Conservation (phyloP, 768 basidiomycete genomes). For the Guyanaporus albipodus region DNA sequence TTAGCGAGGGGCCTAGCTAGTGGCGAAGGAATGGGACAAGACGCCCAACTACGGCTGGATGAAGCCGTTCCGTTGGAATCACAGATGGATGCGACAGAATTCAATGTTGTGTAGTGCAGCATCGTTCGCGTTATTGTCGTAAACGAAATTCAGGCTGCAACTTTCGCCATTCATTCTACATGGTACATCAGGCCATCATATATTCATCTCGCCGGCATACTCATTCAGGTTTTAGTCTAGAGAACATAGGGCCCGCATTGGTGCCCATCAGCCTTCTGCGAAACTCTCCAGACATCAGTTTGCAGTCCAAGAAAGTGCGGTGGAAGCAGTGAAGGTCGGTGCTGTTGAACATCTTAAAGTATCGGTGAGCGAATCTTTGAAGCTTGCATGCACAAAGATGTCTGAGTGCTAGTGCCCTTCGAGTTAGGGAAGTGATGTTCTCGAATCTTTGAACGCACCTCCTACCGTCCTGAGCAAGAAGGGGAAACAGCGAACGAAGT, state of each 20-base stretch:
- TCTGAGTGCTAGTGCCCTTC: neutral
- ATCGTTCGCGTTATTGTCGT: too few species aligned
- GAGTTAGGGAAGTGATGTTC: conserved; percentile 43
- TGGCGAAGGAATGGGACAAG: conserved; percentile 3
- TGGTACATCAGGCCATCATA: conserved; percentile 18
- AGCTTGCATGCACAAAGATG: too few species aligned
- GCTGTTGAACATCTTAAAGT: conserved; percentile 25
- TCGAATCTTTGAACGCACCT: conserved; percentile 32
- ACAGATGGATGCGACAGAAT: conserved; percentile 1
- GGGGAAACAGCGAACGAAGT: conserved; percentile 61
- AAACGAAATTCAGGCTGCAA: too few species aligned
- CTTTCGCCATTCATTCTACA: too few species aligned
- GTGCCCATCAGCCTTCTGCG: conserved; percentile 50
- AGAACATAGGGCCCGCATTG: conserved; percentile 39
- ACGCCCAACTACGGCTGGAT: conserved; percentile 4
- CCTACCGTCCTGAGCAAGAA: conserved; percentile 51
- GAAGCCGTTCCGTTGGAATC: conserved; percentile 7
- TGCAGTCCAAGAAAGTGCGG: conserved; percentile 46
- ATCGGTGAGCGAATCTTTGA: conserved; percentile 36
- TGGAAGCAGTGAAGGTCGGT: conserved; percentile 47
- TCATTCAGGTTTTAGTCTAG: conserved; percentile 28
- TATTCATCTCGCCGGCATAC: neutral
- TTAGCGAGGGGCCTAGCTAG: neutral
- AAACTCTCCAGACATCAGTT: conserved; percentile 47
- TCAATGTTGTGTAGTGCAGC: too few species aligned